phyloP scores from a whole-genome alignment of 2,329 filamentous ascomycete species.

The Mollisiaceae sp. region DNA sequence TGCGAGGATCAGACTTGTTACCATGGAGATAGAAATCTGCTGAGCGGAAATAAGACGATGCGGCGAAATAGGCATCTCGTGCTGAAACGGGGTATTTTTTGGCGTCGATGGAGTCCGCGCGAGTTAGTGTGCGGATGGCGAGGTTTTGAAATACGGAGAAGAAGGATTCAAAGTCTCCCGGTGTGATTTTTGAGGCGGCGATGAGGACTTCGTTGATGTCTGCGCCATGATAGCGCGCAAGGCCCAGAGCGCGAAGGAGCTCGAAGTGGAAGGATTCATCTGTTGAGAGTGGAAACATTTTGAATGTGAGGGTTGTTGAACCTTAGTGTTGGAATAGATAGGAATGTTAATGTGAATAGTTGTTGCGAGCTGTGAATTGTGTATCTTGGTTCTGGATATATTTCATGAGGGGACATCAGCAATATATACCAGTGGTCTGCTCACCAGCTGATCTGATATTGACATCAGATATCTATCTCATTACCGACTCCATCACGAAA shows the following conservation, averaged over 20 bases:
- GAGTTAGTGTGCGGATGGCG: conserved; percentile 4
- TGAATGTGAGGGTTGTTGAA: neutral
- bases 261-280: conserved; percentile 19
- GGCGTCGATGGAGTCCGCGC: conserved; percentile 8
- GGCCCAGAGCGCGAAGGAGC: conserved; percentile 7
- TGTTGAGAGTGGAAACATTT: neutral
- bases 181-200: conserved; percentile 11
- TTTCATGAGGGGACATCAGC: too few relatives aligned
- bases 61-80: conserved; percentile 21
- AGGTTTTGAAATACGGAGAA: conserved; percentile 11
- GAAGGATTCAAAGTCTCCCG: conserved; percentile 18
- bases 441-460: too few relatives aligned
- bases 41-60: conserved; percentile 20
- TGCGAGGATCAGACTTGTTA: conserved; percentile 15
- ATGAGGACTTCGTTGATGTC: conserved; percentile 20
- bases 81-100: conserved; percentile 13
- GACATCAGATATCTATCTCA: too few relatives aligned
- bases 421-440: too few relatives aligned
- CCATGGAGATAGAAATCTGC: conserved; percentile 25
- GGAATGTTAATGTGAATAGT: too few relatives aligned
- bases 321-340: neutral
- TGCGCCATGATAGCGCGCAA: neutral
- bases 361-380: too few relatives aligned
- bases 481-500: too few relatives aligned
- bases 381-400: too few relatives aligned